Percentiles rank a stretch among this genome's conserved stretches.
Evolutionary conservation across 441 rosid species (phyloP).

Genomic region (Isatis lusitanica): DNA sequence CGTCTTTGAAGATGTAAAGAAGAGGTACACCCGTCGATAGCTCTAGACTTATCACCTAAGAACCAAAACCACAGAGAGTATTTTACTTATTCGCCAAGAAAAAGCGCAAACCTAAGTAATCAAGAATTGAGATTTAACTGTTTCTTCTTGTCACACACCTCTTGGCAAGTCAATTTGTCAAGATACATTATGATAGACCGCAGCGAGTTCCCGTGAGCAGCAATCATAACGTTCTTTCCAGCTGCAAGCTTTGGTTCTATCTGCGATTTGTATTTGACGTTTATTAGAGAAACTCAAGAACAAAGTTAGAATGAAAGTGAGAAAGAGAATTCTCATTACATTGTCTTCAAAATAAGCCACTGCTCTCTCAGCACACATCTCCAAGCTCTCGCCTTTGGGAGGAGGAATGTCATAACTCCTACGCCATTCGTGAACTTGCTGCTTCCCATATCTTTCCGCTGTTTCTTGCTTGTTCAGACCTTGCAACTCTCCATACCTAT

Average conservation of each 20-base stretch:
- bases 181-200: constrained; percentile 93
- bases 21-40: constrained; percentile 85
- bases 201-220: constrained; percentile 90
- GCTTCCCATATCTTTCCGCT: constrained; percentile 80
- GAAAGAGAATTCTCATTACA: constrained; percentile 36
- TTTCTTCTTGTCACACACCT: constrained; percentile 43
- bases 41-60: constrained; percentile 75
- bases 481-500: constrained; percentile 87
- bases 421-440: constrained; percentile 91
- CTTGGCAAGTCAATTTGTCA: constrained; percentile 81
- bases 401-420: constrained; percentile 90
- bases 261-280: constrained; percentile 37
- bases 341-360: constrained; percentile 79
- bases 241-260: constrained; percentile 74
- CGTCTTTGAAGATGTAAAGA: constrained; percentile 87
- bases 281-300: neutral
- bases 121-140: neutral
- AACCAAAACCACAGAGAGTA: constrained; percentile 8
- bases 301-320: neutral
- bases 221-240: constrained; percentile 81
- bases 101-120: neutral
- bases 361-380: constrained; percentile 94
- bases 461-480: constrained; percentile 92
- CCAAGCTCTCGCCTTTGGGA: constrained; percentile 89
- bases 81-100: neutral